phyloP scores from a whole-genome alignment of 148 eudicot species.

The Pharnaceum exiguum region DNA sequence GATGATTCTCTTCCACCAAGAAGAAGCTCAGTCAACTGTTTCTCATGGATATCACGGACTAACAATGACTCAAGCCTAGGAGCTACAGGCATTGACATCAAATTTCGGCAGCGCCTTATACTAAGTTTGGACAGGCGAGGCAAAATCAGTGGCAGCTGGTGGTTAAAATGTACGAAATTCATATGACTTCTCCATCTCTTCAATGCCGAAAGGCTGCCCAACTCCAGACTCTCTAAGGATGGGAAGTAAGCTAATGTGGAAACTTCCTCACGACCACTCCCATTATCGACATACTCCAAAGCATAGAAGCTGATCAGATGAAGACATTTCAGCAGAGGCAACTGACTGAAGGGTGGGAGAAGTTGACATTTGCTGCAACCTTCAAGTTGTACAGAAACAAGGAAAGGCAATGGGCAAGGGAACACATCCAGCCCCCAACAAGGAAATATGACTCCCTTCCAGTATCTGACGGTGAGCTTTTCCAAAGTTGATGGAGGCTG shows the following conservation, averaged over 20 bases:
- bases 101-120: neutral
- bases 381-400: no score
- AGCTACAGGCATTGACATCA: neutral
- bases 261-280: no score
- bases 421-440: no score
- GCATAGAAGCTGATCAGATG: neutral
- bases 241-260: neutral
- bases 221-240: neutral
- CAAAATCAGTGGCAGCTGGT: neutral
- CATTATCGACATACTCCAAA: neutral
- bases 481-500: neutral
- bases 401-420: no score
- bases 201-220: neutral
- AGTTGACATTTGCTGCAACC: no score
- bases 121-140: neutral
- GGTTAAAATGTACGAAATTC: no score
- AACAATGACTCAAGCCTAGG: neutral
- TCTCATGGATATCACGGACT: neutral
- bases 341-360: no score
- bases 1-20: neutral
- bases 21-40: neutral
- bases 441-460: neutral
- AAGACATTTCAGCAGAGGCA: no score
- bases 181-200: neutral
- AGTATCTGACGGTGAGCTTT: neutral